Percentiles rank a stretch among this genome's conserved stretches.
phyloP scores from a whole-genome alignment of 371 early-diverging fungal genomes.

The Apophysomyces sp. region DNA sequence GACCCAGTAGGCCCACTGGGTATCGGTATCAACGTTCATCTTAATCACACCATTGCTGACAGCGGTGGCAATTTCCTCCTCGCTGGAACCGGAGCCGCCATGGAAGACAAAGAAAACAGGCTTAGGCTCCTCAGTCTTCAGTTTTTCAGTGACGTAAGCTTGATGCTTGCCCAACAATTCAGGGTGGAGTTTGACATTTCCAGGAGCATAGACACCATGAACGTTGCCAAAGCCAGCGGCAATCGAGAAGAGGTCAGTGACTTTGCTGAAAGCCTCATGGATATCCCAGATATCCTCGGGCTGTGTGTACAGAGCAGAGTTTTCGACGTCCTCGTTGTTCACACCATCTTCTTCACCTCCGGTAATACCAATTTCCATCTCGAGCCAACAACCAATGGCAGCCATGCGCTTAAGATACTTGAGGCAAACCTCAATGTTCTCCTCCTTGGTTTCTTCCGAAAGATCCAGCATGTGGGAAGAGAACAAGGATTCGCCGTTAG shows the following conservation, averaged over 20 bases:
- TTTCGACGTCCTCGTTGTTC: constrained; percentile 89
- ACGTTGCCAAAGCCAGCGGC: constrained; percentile 91
- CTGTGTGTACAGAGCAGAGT: constrained; percentile 85
- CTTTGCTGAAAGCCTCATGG: constrained; percentile 74
- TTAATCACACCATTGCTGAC: constrained; percentile 86
- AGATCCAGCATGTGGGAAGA: constrained; percentile 97
- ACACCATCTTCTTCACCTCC: constrained; percentile 97
- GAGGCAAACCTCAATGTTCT: constrained; percentile 86
- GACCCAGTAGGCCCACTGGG: constrained; percentile 82
- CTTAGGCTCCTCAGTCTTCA: constrained; percentile 54
- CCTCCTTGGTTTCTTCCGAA: constrained; percentile 87
- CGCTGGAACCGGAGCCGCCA: constrained; percentile 89
- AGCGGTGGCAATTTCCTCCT: constrained; percentile 83
- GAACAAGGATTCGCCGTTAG: constrained; percentile 90
- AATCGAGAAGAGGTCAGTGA: constrained; percentile 85
- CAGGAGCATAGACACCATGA: constrained; percentile 92
- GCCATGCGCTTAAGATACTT: constrained; percentile 90
- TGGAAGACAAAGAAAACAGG: constrained; percentile 95
- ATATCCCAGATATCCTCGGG: constrained; percentile 94
- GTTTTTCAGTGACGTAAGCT: constrained; percentile 71
- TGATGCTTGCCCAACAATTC: constrained; percentile 90
- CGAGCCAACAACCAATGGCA: constrained; percentile 78
- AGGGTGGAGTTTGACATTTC: constrained; percentile 89
- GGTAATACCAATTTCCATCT: constrained; percentile 96
- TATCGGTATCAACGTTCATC: constrained; percentile 91